A percentile compares a stretch with the other conserved stretches of the same genome.
phyloP scores from a whole-genome alignment of 1,284 basidiomycete genomes.

The Irpex sp. region DNA sequence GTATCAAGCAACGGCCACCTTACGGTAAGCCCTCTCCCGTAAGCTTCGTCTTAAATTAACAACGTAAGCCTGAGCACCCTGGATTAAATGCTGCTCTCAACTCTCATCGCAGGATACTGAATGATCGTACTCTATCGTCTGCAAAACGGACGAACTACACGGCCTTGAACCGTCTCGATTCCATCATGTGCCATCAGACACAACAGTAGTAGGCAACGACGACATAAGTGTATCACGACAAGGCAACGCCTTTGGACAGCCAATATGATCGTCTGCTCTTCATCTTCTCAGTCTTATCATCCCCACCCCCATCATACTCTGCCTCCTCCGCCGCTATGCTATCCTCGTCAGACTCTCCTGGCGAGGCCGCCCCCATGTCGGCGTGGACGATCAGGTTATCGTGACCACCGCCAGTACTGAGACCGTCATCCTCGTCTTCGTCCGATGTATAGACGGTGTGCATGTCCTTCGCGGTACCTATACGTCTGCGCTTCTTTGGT shows the following conservation, averaged over 20 bases:
- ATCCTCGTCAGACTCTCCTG: neutral
- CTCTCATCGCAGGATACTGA: no score
- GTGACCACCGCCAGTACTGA: conserved; percentile 29
- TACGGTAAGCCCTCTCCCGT: no score
- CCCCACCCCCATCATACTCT: conserved; percentile 19
- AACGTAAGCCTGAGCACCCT: no score
- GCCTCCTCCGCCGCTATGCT: conserved; percentile 11
- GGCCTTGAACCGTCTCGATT: neutral
- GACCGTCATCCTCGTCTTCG: conserved; percentile 25
- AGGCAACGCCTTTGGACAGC: conserved; percentile 39
- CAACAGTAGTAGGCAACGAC: neutral
- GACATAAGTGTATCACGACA: neutral
- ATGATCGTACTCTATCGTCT: no score
- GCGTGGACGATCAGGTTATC: conserved; percentile 19
- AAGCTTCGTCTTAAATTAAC: no score
- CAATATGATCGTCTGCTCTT: conserved; percentile 39
- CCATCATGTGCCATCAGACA: neutral
- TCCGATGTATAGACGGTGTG: conserved; percentile 47
- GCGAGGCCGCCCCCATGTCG: conserved; percentile 3
- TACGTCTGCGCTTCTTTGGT: conserved; percentile 45
- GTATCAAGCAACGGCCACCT: no score
- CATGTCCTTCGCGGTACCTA: conserved; percentile 32
- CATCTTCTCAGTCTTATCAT: conserved; percentile 11
- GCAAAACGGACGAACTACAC: no score
- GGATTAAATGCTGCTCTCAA: no score